Base-by-base conservation (phyloP, 495 filamentous ascomycete genomes). In the Aspergillus coremiiformis region DNA sequence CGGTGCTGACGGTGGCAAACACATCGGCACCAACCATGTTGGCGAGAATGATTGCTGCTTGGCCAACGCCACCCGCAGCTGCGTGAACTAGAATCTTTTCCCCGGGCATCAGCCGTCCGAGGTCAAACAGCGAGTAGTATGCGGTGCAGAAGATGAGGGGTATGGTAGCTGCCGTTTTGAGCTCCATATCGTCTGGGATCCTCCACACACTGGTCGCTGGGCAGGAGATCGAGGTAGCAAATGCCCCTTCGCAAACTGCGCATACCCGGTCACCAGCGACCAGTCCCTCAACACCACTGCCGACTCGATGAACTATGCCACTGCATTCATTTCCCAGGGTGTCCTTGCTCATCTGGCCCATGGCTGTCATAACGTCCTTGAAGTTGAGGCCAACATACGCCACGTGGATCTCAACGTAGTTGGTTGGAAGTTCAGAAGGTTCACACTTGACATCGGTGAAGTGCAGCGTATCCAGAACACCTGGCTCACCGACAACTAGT, bases 221-320 rank as follows among this genome's bases (percentile, higher is more conserved):
- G 35, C 60, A 66, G 19, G 57, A 57, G 11, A 60, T 59, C 26
- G 51, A 62, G 1, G 55, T 65, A 3, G 66, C 55, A 12, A 58
- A 55, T 1, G 51, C 61, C 14, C 80, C 76, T 14, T 67, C 60
- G 0, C 70, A 71, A 45, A 81, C 70, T 0, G 63, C 60, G n/a
- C 70, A 73, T 2, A 86, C 76, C 1, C 76, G 74, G 57, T 84
- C 79, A 30, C 81, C 81, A 3, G 68, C 57, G 11, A 65, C 56
- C 55, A 83, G 62, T 24, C 70, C 58, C 10, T 49, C 64, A 5
- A 80, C 74, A 7, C 64, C 63, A 24, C 66, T 48, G 4, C 81
- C 80, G 8, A 82, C 61, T 4, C 55, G 39, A 8, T 54, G 59
- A 3, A 74, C 55, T 8, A 63, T 41, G 37, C 70, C 70, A 50